Conservation (phyloP, 345 rosid species). For the Psidium guajava region DNA sequence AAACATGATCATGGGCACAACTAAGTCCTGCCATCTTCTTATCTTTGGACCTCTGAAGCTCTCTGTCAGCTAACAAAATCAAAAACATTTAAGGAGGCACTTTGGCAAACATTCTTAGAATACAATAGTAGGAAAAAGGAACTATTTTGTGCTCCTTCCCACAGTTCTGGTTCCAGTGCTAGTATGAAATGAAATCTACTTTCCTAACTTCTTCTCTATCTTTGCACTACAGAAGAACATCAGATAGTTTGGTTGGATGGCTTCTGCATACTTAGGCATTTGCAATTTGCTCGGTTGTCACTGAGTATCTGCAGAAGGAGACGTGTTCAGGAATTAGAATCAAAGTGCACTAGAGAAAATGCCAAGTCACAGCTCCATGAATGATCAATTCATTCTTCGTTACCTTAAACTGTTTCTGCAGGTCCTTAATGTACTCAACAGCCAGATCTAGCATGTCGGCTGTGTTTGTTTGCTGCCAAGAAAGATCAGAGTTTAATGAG, state of each 20-base stretch:
- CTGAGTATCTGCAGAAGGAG: constrained; percentile 38
- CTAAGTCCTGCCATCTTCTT: background rate
- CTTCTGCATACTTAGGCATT: constrained; percentile 33
- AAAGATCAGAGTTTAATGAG: background rate
- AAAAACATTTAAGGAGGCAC: background rate
- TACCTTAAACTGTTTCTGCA: constrained; percentile 83
- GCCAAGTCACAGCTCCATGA: background rate
- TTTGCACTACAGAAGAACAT: background rate
- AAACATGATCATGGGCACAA: background rate
- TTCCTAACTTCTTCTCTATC: background rate
- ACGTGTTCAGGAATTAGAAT: background rate
- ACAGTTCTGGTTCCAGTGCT: background rate
- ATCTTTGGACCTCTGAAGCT: background rate
- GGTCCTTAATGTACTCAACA: constrained; percentile 90
- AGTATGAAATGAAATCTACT: background rate
- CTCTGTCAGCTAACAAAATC: background rate
- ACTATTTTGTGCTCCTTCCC: background rate
- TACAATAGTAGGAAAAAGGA: background rate
- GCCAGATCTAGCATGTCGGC: constrained; percentile 97
- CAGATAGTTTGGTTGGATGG: constrained; percentile 13
- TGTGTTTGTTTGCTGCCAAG: constrained; percentile 84
- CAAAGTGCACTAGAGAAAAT: background rate
- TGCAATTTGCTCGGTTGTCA: constrained; percentile 48
- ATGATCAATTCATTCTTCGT: background rate
- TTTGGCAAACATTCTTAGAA: background rate